phyloP scores from a whole-genome alignment of 176 grass and related monocot genomes.

The Oryza punctata region DNA sequence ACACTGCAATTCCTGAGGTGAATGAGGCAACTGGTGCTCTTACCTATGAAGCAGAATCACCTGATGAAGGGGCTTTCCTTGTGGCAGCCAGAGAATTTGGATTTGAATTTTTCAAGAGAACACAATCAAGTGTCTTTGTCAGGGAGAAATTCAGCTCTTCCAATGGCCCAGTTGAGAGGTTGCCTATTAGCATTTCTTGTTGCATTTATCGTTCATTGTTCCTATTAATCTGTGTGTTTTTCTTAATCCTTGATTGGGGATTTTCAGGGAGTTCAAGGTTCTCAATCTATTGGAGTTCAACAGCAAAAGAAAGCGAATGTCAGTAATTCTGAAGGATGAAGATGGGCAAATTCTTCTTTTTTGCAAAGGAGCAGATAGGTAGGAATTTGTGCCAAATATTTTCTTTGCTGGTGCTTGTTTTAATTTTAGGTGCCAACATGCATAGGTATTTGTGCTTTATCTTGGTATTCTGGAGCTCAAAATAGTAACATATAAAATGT shows the following conservation, averaged over 20 bases:
- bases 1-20: constrained; percentile 86
- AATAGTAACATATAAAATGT: constrained; percentile 12
- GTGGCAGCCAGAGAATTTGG: constrained; percentile 97
- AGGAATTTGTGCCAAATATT: constrained; percentile 30
- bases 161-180: constrained; percentile 70
- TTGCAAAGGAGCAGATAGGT: constrained; percentile 99
- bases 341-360: constrained; percentile 85
- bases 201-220: constrained; percentile 1
- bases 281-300: constrained; percentile 99
- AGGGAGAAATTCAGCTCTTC: constrained; percentile 75
- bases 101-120: constrained; percentile 94
- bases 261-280: constrained; percentile 94
- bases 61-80: constrained; percentile 94
- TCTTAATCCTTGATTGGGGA: constrained; percentile 36
- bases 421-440: constrained; percentile 6
- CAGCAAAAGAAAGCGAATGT: constrained; percentile 99
- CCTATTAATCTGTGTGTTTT: constrained; percentile 1
- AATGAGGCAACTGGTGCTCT: constrained; percentile 78
- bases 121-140: constrained; percentile 77
- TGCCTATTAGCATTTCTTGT: constrained; percentile 33
- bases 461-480: constrained; percentile 20
- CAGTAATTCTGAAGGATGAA: constrained; percentile 89
- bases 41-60: constrained; percentile 96
- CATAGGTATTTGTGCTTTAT: not conserved
- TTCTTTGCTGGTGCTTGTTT: constrained; percentile 21